Base-by-base conservation (phyloP, 345 rosid species). In the Salix purpurea region DNA sequence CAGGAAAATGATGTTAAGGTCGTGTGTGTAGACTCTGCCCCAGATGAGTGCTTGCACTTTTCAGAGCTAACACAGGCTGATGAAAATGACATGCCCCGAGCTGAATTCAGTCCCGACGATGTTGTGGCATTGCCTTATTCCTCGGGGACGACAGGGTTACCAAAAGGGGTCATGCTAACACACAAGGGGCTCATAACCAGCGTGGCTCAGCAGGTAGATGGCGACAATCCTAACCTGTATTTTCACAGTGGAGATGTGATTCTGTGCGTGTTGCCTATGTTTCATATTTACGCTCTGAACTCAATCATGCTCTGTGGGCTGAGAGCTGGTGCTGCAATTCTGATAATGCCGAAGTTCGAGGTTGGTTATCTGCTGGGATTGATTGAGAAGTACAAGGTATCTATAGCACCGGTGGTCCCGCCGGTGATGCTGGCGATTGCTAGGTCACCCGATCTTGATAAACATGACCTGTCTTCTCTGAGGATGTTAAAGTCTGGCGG, bases 141-240 rank as follows among this genome's bases (percentile, higher is more conserved):
- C 4, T 96, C 99, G 0, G 99, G 99, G 1, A 96, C 99, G 1
- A 96, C 98, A 1, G 99, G 98, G 7, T 67, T 96, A 4, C 99
- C 99, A 0, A 96, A 96, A 81, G 99, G 99, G 9, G 99, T 96
- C 77, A 93, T 96, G 98, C 70, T 96, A 26, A 96, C 94, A 0
- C 99, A 96, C 86, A 89, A 86, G 73, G 94, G 98, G 1, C 83
- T 90, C 0, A 84, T 96, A 44, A 92, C 98, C 0, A 93, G 97
- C 76, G 92, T 93, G 11, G 97, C 94, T 0, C 99, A 96, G 80
- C 99, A 93, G 34, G 97, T 96, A 4, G 97, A 93, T 72, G 99
- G 99, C 2, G 99, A 93, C 30, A 96, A 96, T 70, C 98, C 99
- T 0, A 93, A 96, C 67, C 73, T 96, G 37, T 92, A 92, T 71